Evolutionary conservation across 352 stramenopile genomes (phyloP), one percentile per base, ranked within the genome.

Genomic region (Phytophthora palmivora): DNA sequence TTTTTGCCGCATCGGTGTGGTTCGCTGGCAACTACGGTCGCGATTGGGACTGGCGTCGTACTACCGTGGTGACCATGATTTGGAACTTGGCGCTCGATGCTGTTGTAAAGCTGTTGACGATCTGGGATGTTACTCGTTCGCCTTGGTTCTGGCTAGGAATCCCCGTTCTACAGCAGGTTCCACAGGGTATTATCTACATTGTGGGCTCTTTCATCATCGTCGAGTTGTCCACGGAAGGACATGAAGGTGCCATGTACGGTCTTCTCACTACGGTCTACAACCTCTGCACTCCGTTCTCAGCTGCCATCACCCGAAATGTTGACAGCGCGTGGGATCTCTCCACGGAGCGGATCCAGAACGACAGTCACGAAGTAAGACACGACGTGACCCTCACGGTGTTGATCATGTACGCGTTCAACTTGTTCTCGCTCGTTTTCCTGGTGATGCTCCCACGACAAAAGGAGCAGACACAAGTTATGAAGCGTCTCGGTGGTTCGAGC

Each of bases 261-360:
- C 66, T 91, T 19, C 58, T 91, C 26, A 85, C 79, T 16, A 91
- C 82, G 12, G 79, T 91, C 21, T 68, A 64, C 54, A 91, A 89
- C 60, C 58, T 91, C 7, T 61, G 54, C 19, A 68, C 58, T 1
- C 77, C 82, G 18, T 79, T 91, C 49, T 52, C 77, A 5, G 60
- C 73, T 1, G 64, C 73, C 8, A 64, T 87, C 33, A 78, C 73
- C 21, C 61, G 60, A 11, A 80, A 79, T 53, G 54, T 89, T 21
- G 46, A 82, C 39, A 63, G 67, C 12, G 24, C 51, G 5, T 91
- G 76, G 18, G 54, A 85, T 18, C 47, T 89, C 8, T 59, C 59
- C n/a, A 80, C 57, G 2, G 73, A 84, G 43, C 61, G 72, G 24
- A 82, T 89, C 57, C 67, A 79, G 58, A 76, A 84, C 49, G 82